Percentiles rank a stretch among this genome's conserved stretches.
Evolutionary conservation across 2,329 filamentous ascomycete genomes (phyloP).

Genomic region (Colletotrichum abscissum): DNA sequence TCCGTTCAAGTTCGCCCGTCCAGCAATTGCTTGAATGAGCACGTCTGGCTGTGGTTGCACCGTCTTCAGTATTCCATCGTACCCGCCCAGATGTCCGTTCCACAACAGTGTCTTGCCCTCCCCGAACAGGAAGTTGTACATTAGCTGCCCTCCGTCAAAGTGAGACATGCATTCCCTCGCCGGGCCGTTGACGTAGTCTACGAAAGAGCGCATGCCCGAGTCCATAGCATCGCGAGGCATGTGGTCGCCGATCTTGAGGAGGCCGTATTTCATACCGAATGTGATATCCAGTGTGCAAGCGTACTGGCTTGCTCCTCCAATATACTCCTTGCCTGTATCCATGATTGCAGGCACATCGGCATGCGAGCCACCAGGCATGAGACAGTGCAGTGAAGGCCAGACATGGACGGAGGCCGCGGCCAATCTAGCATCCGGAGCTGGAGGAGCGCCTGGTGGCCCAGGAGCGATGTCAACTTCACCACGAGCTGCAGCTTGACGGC

Average conservation of each 20-base stretch:
- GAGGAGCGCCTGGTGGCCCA: neutral
- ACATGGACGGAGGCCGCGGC: constrained; percentile 37
- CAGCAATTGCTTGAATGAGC: constrained; percentile 39
- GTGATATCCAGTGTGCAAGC: constrained; percentile 38
- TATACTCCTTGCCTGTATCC: constrained; percentile 6
- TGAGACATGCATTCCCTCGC: constrained; percentile 31
- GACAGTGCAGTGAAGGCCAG: constrained; percentile 40
- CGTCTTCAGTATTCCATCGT: constrained; percentile 36
- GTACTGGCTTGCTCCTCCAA: constrained; percentile 18
- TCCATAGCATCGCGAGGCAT: constrained; percentile 19
- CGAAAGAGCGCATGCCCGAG: constrained; percentile 21
- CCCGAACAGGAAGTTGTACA: constrained; percentile 40
- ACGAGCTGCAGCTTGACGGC: neutral
- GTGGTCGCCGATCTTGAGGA: constrained; percentile 29
- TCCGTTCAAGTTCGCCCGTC: constrained; percentile 37
- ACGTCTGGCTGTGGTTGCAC: constrained; percentile 40
- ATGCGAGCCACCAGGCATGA: constrained; percentile 37
- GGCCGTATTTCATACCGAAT: constrained; percentile 37
- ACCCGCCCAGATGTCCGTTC: constrained; percentile 39
- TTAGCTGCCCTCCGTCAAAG: constrained; percentile 41
- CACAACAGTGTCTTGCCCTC: constrained; percentile 38
- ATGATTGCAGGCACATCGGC: constrained; percentile 8
- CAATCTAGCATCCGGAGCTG: constrained; percentile 12
- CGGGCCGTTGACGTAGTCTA: constrained; percentile 32
- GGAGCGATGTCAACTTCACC: neutral